phyloP scores from a whole-genome alignment of 371 early-diverging fungal genomes.

The Capillidium rhysosporum region DNA sequence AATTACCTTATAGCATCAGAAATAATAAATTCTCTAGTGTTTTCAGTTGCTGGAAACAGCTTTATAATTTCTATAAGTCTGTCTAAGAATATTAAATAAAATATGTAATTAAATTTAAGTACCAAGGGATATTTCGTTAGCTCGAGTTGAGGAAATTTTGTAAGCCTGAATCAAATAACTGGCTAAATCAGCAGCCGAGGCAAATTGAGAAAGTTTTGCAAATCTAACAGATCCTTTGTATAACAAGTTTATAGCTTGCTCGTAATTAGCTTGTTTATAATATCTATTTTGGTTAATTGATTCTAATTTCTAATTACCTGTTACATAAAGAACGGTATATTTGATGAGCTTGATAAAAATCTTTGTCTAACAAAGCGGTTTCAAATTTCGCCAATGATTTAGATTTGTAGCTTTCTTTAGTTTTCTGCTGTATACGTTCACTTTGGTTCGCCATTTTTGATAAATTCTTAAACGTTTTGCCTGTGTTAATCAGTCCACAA shows the following conservation, averaged over 20 bases:
- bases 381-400: conserved; percentile 2
- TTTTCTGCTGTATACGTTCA: background rate
- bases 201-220: background rate
- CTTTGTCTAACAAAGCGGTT: background rate
- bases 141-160: background rate
- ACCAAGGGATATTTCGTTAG: background rate
- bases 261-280: background rate
- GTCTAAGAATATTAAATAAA: background rate
- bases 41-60: background rate
- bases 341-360: conserved; percentile 6
- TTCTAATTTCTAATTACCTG: background rate
- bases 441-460: no score
- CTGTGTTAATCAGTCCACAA: no score
- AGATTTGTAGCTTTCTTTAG: background rate
- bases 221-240: conserved; percentile 1
- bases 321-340: conserved; percentile 6
- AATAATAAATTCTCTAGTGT: background rate
- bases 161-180: conserved; percentile 1
- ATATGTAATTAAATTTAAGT: background rate
- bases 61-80: background rate
- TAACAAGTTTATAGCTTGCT: background rate
- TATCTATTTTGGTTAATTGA: background rate
- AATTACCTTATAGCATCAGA: conserved; percentile 1
- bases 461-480: no score
- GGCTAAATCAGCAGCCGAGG: conserved; percentile 3